A percentile compares a stretch with the other conserved stretches of the same genome.
phyloP scores from a whole-genome alignment of 257 asterid species.

The Orobanche coerulescens region DNA sequence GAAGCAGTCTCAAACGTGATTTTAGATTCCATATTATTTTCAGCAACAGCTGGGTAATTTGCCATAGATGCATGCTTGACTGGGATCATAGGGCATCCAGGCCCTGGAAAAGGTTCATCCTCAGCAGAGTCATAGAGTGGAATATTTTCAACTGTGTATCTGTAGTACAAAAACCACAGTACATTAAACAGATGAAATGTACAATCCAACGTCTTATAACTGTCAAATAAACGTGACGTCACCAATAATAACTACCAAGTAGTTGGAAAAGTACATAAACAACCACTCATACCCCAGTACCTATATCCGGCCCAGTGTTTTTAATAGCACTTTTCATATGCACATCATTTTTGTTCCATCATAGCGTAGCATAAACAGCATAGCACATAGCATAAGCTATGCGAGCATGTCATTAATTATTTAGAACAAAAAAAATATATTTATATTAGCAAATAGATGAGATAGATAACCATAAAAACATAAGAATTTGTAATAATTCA shows the following conservation, averaged over 20 bases:
- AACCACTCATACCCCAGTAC: too few relatives aligned
- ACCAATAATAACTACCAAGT: conserved; percentile 1
- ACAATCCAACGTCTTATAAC: conserved; percentile 4
- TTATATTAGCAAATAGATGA: too few relatives aligned
- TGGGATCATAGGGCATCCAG: conserved; percentile 27
- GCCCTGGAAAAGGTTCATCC: conserved; percentile 53
- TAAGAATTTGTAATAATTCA: too few relatives aligned
- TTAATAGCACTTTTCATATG: too few relatives aligned
- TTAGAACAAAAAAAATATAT: too few relatives aligned
- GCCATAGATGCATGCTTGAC: conserved; percentile 27
- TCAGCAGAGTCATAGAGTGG: conserved; percentile 95
- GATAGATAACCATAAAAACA: too few relatives aligned
- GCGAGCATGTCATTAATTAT: too few relatives aligned
- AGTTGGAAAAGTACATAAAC: background rate
- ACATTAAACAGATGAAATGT: conserved; percentile 17
- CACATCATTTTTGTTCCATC: too few relatives aligned
- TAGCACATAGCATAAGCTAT: too few relatives aligned
- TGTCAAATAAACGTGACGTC: background rate
- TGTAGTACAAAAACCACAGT: conserved; percentile 33
- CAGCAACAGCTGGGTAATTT: conserved; percentile 24
- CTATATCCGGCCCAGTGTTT: too few relatives aligned
- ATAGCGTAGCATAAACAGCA: too few relatives aligned
- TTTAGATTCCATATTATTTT: conserved; percentile 27
- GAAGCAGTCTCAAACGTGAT: conserved; percentile 24
- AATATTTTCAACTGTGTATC: conserved; percentile 76